Conservation (phyloP, 208 protist genomes). For the Trichomonas vaginalis region DNA sequence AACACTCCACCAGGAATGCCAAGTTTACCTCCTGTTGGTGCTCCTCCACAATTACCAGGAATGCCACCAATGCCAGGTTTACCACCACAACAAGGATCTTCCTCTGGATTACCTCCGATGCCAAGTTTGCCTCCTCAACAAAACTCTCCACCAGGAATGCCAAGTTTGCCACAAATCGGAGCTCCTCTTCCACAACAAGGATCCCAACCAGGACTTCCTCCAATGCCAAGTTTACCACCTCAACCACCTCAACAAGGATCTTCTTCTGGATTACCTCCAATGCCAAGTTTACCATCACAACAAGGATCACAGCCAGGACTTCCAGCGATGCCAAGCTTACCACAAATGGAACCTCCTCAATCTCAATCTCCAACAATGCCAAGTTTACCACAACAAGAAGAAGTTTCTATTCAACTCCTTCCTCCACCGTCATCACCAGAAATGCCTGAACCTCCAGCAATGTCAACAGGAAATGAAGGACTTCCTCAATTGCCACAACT, state of each 20-base stretch:
- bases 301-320: not conserved
- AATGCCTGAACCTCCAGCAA: too few species aligned
- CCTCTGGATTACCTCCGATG: not conserved
- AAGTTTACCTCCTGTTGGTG: not conserved
- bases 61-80: not conserved
- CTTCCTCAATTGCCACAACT: too few species aligned
- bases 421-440: too few species aligned
- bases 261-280: not conserved
- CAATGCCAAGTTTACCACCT: too few species aligned
- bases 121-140: not conserved
- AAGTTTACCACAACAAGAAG: too few species aligned
- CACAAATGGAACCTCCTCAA: not conserved
- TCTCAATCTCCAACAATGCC: not conserved
- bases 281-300: not conserved
- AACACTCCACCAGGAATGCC: not conserved
- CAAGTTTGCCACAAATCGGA: not conserved
- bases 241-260: too few species aligned
- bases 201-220: not conserved
- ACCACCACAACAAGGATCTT: too few species aligned
- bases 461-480: too few species aligned
- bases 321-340: not conserved
- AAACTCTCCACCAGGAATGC: not conserved
- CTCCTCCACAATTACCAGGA: not conserved
- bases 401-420: too few species aligned
- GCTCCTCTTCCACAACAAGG: not conserved